Evolutionary conservation across 805 yeast species (phyloP).

Genomic region (Blastobotrys robertii): DNA sequence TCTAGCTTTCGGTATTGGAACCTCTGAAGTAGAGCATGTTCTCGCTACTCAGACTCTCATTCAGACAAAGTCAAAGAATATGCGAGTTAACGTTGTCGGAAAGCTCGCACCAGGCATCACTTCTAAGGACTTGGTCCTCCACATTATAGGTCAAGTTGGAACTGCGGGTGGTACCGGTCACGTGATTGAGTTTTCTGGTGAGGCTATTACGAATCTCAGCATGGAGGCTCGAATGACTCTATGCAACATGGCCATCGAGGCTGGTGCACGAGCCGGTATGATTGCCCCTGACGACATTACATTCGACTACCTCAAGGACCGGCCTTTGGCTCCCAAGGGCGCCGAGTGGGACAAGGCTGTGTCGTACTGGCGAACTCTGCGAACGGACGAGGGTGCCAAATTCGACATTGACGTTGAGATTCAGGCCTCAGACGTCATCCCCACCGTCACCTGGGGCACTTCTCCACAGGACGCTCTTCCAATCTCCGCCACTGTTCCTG

Average conservation of each 20-base stretch:
- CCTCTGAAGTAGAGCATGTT: conserved; percentile 98
- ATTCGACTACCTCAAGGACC: conserved; percentile 78
- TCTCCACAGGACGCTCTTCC: conserved; percentile 99
- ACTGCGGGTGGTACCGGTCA: conserved; percentile 99
- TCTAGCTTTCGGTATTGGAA: conserved; percentile 97
- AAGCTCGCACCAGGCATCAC: conserved; percentile 82
- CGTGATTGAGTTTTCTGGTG: conserved; percentile 95
- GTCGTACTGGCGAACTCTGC: conserved; percentile 79
- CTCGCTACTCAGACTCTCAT: conserved; percentile 90
- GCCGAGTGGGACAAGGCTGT: conserved; percentile 94
- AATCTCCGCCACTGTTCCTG: conserved; percentile 82
- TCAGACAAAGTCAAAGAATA: conserved; percentile 91
- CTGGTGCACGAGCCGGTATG: conserved; percentile 99
- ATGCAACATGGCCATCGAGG: conserved; percentile 98
- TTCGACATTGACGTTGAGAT: conserved; percentile 80
- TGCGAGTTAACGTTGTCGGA: conserved; percentile 83
- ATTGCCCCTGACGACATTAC: conserved; percentile 90
- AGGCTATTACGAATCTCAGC: conserved; percentile 78
- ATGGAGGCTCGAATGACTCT: conserved; percentile 99
- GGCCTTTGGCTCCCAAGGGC: conserved; percentile 92
- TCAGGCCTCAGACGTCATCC: conserved; percentile 76
- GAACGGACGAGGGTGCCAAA: conserved; percentile 80
- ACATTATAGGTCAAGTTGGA: conserved; percentile 93
- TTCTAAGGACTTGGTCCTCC: conserved; percentile 89
- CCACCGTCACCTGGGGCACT: conserved; percentile 99